Evolutionary conservation across 257 asterid genomes (phyloP), one percentile per base, ranked within the genome.

Genomic region (Henckelia pumila): DNA sequence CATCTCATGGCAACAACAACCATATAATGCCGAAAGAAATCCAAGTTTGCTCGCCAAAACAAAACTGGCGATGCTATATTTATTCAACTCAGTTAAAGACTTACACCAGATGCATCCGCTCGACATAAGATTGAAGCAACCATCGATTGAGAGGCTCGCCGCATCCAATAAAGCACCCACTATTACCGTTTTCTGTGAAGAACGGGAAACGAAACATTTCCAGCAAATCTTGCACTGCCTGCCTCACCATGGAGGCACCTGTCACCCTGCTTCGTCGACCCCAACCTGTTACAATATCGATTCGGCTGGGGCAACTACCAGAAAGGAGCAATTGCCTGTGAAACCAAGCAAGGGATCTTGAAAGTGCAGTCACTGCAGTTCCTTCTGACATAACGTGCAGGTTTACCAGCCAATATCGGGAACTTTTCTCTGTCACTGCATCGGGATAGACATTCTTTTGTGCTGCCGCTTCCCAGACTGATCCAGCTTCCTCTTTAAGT

Each of bases 361-460:
- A 90, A 0, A 93, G 73, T 13, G 99, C 99, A 2, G 92, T 93
- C 37, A 93, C 92, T 2, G 99, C 99, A 0, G 99, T 93, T 23
- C 97, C 99, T 72, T 88, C 96, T 0, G 97, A 90, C 99, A 93
- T 93, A 1, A 93, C 96, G 1, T 93, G 99, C 21, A 93, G 83
- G 78, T 93, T 93, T 73, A 93, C 91, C 32, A 93, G 95, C 99
- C 99, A 93, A 55, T 93, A 86, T 23, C 81, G 79, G 0, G 88
- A 75, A 29, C 95, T 79, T 55, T 88, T 93, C 90, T 84, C 89
- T 35, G 85, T 78, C 2, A 93, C 87, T 1, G 92, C 95, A n/a
- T 93, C 99, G 0, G 97, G 99, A 63, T 93, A 93, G 11, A 93
- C 88, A 10, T 93, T 93, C 77, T 83, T 88, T 61, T 68, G 80